Conservation (phyloP, 306 rosid species). For the Citrullus colocynthis region DNA sequence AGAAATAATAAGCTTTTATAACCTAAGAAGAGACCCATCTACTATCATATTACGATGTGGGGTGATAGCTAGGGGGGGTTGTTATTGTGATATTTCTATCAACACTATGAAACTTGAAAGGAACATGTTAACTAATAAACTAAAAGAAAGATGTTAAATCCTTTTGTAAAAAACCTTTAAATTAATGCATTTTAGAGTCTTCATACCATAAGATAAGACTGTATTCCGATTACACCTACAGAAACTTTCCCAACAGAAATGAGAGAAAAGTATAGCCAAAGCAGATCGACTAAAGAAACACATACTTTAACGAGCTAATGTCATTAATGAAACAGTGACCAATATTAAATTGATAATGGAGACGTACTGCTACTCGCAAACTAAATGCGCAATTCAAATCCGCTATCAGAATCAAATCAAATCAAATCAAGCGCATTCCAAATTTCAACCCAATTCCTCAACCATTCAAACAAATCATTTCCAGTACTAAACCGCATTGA, state of each 20-base stretch:
- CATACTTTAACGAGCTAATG: background rate
- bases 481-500: background rate
- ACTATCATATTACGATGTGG: background rate
- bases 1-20: background rate
- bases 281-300: background rate
- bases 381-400: background rate
- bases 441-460: background rate
- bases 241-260: background rate
- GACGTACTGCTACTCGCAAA: background rate
- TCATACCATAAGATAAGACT: background rate
- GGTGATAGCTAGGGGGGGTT: background rate
- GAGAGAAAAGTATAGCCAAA: background rate
- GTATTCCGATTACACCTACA: background rate
- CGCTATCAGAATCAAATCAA: background rate
- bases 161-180: background rate
- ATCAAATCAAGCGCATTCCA: background rate
- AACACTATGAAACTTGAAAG: background rate
- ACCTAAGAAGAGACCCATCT: background rate
- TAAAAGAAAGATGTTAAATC: background rate
- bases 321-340: constrained; percentile 7
- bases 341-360: background rate
- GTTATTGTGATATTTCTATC: background rate
- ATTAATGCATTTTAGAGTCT: background rate
- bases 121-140: background rate
- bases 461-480: background rate